Evolutionary conservation across 2,329 filamentous ascomycete genomes (phyloP), one percentile per base, ranked within the genome.

Genomic region (Fonsecaea monophora): DNA sequence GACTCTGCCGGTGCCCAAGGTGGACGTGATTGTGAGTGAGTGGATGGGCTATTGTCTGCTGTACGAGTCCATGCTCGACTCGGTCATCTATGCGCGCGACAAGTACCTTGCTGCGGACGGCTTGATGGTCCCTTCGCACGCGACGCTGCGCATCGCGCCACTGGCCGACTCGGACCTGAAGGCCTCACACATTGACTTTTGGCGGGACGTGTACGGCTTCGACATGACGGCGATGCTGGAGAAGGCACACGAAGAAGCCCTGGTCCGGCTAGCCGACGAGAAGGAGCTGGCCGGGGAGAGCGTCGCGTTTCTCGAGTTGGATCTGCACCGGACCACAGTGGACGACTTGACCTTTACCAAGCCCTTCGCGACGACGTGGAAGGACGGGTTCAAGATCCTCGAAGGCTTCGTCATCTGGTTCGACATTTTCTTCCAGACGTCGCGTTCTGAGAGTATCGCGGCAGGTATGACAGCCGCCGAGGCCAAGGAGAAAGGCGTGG

Each of bases 31-130:
- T 76, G 90, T 98, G 68, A 96, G 92, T 67, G 94, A 98, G 78
- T 98, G 94, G 94, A 98, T 98, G 94, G 94, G 94, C 35, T 98
- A 98, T 77, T 92, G 90, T 70, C 85, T 97, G 18, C 85, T 97
- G 5, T 98, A 96, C 78, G 94, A 98, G 80, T 92, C 93, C 64
- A 98, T 98, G 94, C 87, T 98, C 34, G 92, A 95, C 70, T 96
- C 92, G 57, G 92, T 98, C 25, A 85, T 98, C 59, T 94, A 88
- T 75, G 94, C 94, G 53, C 86, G 94, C 68, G 94, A 98, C 79
- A 88, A 87, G 72, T 97, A 97, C 78, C 87, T 98, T 30, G 88
- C 86, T 67, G 87, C 90, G 0, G 89, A 87, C 64, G 94, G 94
- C 15, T 83, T 97, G 60, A 89, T 98, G 82, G 90, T 95, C 2